These are phyloP conservation scores for Neopestalotiopsis clavispora DNA, from an alignment of 2,329 filamentous ascomycete genomes.

Conservation along the genomic window DNA sequence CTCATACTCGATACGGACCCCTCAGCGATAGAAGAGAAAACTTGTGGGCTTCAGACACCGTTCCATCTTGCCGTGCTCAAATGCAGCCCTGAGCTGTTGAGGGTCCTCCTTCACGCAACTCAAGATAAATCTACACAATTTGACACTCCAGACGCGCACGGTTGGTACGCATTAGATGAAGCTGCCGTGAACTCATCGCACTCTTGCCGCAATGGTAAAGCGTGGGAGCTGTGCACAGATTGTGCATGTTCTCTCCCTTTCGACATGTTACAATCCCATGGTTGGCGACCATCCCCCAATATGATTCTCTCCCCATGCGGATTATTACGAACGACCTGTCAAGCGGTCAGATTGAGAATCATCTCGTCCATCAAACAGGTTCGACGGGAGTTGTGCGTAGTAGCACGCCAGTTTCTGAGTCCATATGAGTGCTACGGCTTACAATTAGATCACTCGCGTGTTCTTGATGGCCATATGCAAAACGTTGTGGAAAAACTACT, in stretches of 20 bases:
- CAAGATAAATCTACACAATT: not conserved
- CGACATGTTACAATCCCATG: not conserved
- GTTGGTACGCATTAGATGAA: not conserved
- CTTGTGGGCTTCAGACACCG: not conserved
- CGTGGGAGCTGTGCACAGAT: not conserved
- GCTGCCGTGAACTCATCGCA: not conserved
- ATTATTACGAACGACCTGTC: not conserved
- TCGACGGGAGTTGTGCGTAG: not conserved
- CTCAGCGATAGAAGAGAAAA: not conserved
- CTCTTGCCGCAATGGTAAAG: not conserved
- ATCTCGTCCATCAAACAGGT: not conserved
- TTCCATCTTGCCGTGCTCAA: not conserved
- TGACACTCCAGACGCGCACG: not conserved
- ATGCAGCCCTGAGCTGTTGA: not conserved
- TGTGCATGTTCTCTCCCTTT: not conserved
- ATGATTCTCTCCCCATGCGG: not conserved
- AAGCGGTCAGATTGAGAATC: not conserved
- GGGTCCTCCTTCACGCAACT: not conserved
- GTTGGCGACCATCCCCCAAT: not conserved
- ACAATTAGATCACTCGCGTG: not conserved
- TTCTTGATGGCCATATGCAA: not conserved
- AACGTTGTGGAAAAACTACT: not conserved
- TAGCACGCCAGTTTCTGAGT: not conserved
- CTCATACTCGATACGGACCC: not conserved
- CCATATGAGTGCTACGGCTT: not conserved